Percentiles rank a stretch among this genome's conserved stretches.
Conservation (phyloP, 106 monocot genomes). For the Dioscorea alata region DNA sequence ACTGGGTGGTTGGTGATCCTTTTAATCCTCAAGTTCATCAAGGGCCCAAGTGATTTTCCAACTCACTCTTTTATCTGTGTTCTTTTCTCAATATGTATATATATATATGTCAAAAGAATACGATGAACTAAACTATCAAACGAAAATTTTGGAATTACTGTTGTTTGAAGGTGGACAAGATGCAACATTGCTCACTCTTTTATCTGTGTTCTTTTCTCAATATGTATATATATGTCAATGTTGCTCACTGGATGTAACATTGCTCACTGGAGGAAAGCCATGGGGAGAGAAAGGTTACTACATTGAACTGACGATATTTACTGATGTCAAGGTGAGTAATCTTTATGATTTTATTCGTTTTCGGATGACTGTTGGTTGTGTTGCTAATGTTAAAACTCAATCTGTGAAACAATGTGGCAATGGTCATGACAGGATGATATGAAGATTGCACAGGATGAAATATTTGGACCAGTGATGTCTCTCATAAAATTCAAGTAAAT, state of each 20-base stretch:
- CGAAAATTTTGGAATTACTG: no score
- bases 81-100: no score
- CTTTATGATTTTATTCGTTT: neutral
- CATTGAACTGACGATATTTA: conserved; percentile 88
- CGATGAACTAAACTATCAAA: no score
- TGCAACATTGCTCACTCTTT: conserved; percentile 83
- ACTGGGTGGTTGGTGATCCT: no score
- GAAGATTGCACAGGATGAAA: conserved; percentile 42
- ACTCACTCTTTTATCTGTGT: no score
- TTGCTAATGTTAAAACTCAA: no score
- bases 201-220: no score
- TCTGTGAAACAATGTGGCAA: neutral
- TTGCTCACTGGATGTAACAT: conserved; percentile 45
- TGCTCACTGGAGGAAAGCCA: conserved; percentile 72
- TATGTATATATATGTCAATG: no score
- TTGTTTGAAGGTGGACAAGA: conserved; percentile 52
- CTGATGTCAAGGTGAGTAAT: conserved; percentile 72
- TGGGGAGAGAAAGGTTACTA: conserved; percentile 68
- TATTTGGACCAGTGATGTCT: no score
- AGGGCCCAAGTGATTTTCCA: no score
- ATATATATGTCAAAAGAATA: no score
- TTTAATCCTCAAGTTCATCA: no score
- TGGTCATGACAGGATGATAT: conserved; percentile 41
- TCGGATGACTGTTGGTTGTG: neutral
- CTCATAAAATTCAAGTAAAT: conserved; percentile 51